Percentiles rank a stretch among this genome's conserved stretches.
These are phyloP conservation scores for Axilococcus clingmanii DNA, from an alignment of 139 green algal genomes.

Conservation along the genomic window DNA sequence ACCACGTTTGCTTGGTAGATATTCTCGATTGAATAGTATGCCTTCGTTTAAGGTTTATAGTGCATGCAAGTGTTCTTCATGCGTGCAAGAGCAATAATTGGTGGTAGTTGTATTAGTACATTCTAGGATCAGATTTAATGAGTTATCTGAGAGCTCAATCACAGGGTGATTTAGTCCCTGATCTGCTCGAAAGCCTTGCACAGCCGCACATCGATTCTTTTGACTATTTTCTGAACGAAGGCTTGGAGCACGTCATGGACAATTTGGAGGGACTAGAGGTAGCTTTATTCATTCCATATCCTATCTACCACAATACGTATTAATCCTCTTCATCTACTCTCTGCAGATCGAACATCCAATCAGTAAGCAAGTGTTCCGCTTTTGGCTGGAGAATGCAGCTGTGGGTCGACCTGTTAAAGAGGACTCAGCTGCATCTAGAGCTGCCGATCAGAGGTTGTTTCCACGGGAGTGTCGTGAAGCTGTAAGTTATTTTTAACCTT, in stretches of 20 bases:
- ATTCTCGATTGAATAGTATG: too few relatives aligned
- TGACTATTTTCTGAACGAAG: constrained; percentile 81
- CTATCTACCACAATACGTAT: background rate
- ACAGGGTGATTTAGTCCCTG: constrained; percentile 5
- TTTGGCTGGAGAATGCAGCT: constrained; percentile 58
- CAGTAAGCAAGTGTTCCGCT: constrained; percentile 32
- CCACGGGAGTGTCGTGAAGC: constrained; percentile 71
- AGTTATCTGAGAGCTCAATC: too few relatives aligned
- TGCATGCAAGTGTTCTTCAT: constrained; percentile 1
- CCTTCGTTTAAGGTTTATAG: too few relatives aligned
- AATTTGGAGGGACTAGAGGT: constrained; percentile 70
- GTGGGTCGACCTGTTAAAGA: constrained; percentile 47
- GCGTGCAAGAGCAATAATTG: too few relatives aligned
- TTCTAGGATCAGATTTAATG: too few relatives aligned
- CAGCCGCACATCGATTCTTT: constrained; percentile 80
- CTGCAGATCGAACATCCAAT: constrained; percentile 33
- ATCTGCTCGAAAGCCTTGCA: constrained; percentile 34
- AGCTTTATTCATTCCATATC: constrained; percentile 3
- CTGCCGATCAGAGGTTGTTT: constrained; percentile 42
- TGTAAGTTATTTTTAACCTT: constrained; percentile 31
- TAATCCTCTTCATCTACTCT: background rate
- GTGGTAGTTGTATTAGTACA: too few relatives aligned
- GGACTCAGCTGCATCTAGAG: constrained; percentile 9
- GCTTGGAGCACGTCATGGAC: constrained; percentile 55
- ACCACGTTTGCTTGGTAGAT: too few relatives aligned